Evolutionary conservation across 805 yeast genomes (phyloP), one percentile per base, ranked within the genome.

Genomic region (Candida hungchunana): DNA sequence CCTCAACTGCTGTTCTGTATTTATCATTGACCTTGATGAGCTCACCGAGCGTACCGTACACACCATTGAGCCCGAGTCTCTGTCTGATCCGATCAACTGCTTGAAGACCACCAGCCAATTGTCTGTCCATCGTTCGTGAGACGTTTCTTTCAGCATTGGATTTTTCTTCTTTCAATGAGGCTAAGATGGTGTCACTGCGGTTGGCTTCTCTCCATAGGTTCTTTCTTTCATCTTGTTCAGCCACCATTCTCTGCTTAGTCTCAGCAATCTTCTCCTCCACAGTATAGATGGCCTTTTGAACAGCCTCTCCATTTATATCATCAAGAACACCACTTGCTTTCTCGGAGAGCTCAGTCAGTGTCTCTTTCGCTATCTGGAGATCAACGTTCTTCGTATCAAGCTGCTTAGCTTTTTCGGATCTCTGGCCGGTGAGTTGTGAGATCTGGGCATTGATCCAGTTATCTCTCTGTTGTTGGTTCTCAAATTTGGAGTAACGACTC

Each of bases 41-140:
- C 44, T 88, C 95, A 26, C 94, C 93, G 13, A 93, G 59, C 1
- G 95, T 80, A 0, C 98, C 98, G 59, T 74, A 79, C 8, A 87
- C 94, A 14, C 78, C 72, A 1, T 60, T 60, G 24, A 90, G 57
- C 7, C 77, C 77, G 30, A 88, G 60, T 36, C 71, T 69, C 22
- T 66, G 60, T 0, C 82, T 67, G 20, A 88, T 79, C n/a, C 72
- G 63, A 31, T 71, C 73, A 1, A 89, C 84, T 4, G 84, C 75
- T 14, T 70, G 71, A 12, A 90, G 62, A 10, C 97, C 97, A 29
- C 67, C 60, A 2, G 81, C 73, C 44, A 79, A 75, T 6, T 77
- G 67, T 40, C 89, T 68, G 55, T 79, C 86, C 85, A 86, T 83
- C 0, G 89, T 81, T 45, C 78, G 84, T 29, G 73, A 68, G 4